phyloP scores from a whole-genome alignment of 768 basidiomycete species.

The Crassisporium funariophilum region DNA sequence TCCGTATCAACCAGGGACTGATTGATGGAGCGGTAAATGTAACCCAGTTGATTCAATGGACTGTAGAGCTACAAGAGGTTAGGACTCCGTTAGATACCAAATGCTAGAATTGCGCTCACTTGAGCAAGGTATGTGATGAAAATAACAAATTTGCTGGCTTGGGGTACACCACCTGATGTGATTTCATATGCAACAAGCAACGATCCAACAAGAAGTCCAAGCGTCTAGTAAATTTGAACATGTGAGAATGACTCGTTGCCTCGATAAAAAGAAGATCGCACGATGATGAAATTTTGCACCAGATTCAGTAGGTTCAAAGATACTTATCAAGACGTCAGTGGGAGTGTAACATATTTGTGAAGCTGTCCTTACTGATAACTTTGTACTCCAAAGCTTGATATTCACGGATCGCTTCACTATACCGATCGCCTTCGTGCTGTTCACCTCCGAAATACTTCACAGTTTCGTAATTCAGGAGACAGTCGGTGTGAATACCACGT shows the following conservation, averaged over 20 bases:
- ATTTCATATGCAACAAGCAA: slow-evolving; percentile 77
- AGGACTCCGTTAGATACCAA: neutral
- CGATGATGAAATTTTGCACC: slow-evolving; percentile 81
- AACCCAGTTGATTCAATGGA: slow-evolving; percentile 77
- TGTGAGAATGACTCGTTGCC: neutral
- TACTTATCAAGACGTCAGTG: slow-evolving; percentile 29
- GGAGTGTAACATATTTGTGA: neutral
- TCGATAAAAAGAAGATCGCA: slow-evolving; percentile 26
- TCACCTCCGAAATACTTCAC: slow-evolving; percentile 92
- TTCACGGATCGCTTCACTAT: slow-evolving; percentile 66
- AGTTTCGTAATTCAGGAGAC: slow-evolving; percentile 79
- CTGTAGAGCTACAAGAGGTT: slow-evolving; percentile 56
- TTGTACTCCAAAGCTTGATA: slow-evolving; percentile 77
- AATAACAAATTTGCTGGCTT: slow-evolving; percentile 68
- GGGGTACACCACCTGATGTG: slow-evolving; percentile 45
- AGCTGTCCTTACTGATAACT: slow-evolving; percentile 59
- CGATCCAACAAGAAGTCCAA: slow-evolving; percentile 80
- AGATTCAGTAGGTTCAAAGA: slow-evolving; percentile 77
- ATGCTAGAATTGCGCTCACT: slow-evolving; percentile 39
- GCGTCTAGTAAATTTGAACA: slow-evolving; percentile 61
- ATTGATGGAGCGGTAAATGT: slow-evolving; percentile 76
- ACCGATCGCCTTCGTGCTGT: slow-evolving; percentile 72
- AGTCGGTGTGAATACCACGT: slow-evolving; percentile 83
- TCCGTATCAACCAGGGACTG: slow-evolving; percentile 83
- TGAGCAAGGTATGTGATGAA: slow-evolving; percentile 85